These are phyloP conservation scores for Leccinum pellstonianum DNA, from an alignment of 768 basidiomycete species.

Conservation along the genomic window DNA sequence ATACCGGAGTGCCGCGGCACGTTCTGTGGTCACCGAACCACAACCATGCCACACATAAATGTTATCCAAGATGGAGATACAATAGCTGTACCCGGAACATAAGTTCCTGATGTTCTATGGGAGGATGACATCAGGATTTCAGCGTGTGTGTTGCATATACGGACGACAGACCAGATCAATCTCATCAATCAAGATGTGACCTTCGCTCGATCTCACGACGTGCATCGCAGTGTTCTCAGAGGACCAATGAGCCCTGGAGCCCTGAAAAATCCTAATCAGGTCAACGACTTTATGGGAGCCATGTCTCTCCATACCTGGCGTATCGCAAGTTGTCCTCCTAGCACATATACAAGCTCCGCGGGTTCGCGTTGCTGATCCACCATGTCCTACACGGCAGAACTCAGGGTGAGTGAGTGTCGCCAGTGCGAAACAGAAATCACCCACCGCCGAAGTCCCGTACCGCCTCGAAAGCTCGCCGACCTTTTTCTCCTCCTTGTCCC, in stretches of 20 bases:
- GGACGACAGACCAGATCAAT: constrained; percentile 55
- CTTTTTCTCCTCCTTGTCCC: constrained; percentile 64
- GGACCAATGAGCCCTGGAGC: constrained; percentile 71
- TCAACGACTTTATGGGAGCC: not conserved
- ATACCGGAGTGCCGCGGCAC: constrained; percentile 61
- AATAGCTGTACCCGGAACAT: constrained; percentile 85
- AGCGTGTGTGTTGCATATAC: not conserved
- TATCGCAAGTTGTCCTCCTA: constrained; percentile 71
- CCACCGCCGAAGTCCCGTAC: constrained; percentile 65
- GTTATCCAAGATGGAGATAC: constrained; percentile 64
- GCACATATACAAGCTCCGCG: constrained; percentile 52
- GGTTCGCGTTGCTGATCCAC: constrained; percentile 67
- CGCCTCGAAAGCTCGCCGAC: constrained; percentile 68
- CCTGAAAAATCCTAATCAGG: constrained; percentile 40
- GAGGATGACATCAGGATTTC: constrained; percentile 6
- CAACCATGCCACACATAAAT: constrained; percentile 82
- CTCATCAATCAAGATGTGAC: constrained; percentile 65
- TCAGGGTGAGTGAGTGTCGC: not conserved
- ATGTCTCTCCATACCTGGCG: constrained; percentile 56
- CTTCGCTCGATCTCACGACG: constrained; percentile 51
- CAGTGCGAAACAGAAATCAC: constrained; percentile 22
- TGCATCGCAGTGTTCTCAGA: constrained; percentile 81
- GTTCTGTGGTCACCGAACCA: constrained; percentile 61
- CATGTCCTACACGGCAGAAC: constrained; percentile 24
- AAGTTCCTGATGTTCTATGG: constrained; percentile 60